phyloP scores from a whole-genome alignment of 1,284 basidiomycete species.

The Golubevia sp. region DNA sequence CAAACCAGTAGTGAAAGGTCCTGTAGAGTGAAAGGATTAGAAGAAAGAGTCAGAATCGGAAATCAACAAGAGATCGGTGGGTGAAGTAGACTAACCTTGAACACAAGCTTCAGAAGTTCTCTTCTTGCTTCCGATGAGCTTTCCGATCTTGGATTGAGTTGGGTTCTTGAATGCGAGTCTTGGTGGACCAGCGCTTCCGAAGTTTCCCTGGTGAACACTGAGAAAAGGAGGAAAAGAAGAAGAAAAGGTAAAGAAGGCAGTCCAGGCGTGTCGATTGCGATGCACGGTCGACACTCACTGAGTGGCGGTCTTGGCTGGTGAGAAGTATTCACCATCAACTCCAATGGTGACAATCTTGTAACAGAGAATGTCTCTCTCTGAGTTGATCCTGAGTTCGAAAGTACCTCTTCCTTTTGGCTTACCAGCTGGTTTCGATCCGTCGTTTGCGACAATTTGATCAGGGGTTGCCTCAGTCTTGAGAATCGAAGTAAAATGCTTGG shows the following conservation, averaged over 20 bases:
- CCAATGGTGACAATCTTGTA: conserved; percentile 16
- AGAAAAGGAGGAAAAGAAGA: no score
- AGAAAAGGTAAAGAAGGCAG: no score
- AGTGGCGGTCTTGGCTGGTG: conserved; percentile 20
- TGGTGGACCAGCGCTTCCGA: conserved; percentile 14
- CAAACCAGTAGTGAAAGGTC: conserved; percentile 24
- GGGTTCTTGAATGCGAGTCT: conserved; percentile 21
- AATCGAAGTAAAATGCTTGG: conserved; percentile 8
- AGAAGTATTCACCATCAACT: conserved; percentile 19
- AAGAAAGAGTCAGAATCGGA: no score
- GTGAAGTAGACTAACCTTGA: no score
- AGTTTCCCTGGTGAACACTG: conserved; percentile 15
- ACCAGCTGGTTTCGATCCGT: conserved; percentile 5
- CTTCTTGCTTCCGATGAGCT: conserved; percentile 2
- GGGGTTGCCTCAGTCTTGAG: conserved; percentile 7
- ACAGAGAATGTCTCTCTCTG: conserved; percentile 15
- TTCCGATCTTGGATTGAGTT: not conserved
- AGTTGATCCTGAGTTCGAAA: conserved; percentile 16
- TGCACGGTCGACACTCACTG: no score
- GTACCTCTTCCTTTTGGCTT: conserved; percentile 3
- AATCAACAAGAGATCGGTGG: no score
- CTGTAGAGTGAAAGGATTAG: conserved; percentile 10
- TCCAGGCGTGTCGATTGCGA: no score
- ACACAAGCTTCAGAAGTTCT: not conserved
- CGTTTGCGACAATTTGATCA: conserved; percentile 11